Conservation (phyloP, 2,329 filamentous ascomycete genomes). For the Diaporthe destruens region DNA sequence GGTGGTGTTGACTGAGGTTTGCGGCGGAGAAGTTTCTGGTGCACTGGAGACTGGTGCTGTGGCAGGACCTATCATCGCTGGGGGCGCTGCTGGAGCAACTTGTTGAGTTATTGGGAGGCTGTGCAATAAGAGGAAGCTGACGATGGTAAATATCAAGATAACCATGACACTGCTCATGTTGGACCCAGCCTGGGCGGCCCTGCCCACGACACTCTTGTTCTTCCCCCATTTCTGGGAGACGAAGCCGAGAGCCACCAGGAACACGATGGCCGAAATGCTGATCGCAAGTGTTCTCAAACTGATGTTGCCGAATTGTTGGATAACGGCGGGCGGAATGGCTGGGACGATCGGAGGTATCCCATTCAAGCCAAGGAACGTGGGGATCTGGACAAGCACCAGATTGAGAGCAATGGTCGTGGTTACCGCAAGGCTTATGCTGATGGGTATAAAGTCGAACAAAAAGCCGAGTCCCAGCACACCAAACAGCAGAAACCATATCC, state of each 20-base stretch:
- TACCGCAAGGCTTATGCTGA: not conserved
- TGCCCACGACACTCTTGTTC: constrained; percentile 1
- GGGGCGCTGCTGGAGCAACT: not conserved
- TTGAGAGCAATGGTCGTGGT: constrained; percentile 12
- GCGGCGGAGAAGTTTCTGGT: not conserved
- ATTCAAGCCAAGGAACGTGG: constrained; percentile 15
- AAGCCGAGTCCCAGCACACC: constrained; percentile 34
- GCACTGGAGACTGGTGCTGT: not conserved
- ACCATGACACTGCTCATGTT: not conserved
- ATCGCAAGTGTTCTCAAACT: constrained; percentile 19
- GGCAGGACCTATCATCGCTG: not conserved
- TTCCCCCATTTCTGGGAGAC: constrained; percentile 14
- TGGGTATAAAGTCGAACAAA: constrained; percentile 25
- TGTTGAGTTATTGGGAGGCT: constrained; percentile 22
- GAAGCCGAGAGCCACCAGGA: not conserved
- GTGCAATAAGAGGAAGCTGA: constrained; percentile 29
- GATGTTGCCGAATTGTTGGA: not conserved
- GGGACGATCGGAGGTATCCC: constrained; percentile 16
- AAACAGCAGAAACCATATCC: constrained; percentile 36
- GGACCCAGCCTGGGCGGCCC: not conserved
- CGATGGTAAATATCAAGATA: constrained; percentile 16
- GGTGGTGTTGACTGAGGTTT: constrained; percentile 13
- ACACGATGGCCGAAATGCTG: constrained; percentile 6
- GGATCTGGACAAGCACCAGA: constrained; percentile 8
- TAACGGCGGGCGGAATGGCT: not conserved